A percentile compares a stretch with the other conserved stretches of the same genome.
Evolutionary conservation across 1,139 yeast genomes (phyloP).

Genomic region (Taphrina betulina): DNA sequence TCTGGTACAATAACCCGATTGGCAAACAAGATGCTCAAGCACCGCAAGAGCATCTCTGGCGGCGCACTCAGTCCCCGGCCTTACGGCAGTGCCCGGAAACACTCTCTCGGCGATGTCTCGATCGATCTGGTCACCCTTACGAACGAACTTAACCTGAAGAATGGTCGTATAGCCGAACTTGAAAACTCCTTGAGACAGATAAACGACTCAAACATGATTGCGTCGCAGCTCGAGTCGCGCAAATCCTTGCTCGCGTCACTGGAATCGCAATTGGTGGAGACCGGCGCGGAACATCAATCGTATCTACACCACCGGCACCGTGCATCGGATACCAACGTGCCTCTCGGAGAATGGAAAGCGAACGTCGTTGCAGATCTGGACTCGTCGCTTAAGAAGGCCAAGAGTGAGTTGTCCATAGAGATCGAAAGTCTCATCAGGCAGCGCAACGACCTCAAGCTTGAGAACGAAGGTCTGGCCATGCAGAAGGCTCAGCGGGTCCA

Average conservation of each 20-base stretch:
- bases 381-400: conserved; percentile 41
- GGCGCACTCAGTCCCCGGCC: conserved; percentile 11
- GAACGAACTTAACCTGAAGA: conserved; percentile 3
- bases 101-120: conserved; percentile 1
- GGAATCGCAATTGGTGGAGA: conserved; percentile 16
- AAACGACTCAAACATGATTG: conserved; percentile 2
- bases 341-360: conserved; percentile 29
- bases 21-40: conserved; percentile 24
- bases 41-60: conserved; percentile 25
- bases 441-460: conserved; percentile 44
- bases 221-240: conserved; percentile 8
- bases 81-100: conserved; percentile 1
- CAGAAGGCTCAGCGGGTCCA: conserved; percentile 42
- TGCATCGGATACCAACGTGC: conserved; percentile 13
- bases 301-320: conserved; percentile 22
- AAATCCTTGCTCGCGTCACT: conserved; percentile 10
- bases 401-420: conserved; percentile 42
- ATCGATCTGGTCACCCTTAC: conserved; percentile 9
- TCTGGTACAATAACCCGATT: conserved; percentile 14
- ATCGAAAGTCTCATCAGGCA: conserved; percentile 43
- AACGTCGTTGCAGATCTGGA: conserved; percentile 39
- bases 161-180: neutral
- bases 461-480: conserved; percentile 41
- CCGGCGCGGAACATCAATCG: conserved; percentile 20
- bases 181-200: conserved; percentile 1